Evolutionary conservation across 139 green algal species (phyloP), one percentile per base, ranked within the genome.

Genomic region (Astrephomene gubernaculifera): DNA sequence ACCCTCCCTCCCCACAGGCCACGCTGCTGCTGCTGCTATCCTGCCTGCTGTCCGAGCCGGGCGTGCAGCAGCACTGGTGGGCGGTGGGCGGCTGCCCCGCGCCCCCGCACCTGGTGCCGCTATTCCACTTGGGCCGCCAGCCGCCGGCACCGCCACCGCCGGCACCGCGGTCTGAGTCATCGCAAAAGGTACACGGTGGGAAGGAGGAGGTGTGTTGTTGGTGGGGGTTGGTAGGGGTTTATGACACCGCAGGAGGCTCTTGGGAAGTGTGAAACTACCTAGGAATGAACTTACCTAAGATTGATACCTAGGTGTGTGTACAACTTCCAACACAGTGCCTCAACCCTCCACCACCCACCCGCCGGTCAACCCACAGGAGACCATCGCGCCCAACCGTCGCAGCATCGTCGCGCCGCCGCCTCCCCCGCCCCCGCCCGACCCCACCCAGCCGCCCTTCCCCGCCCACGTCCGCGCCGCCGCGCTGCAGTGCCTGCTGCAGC

Each of bases 401-500:
- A 1, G 54, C 74, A 29, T 24, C 74, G 25, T 25, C 74, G n/a
- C n/a, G 24, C 36, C 75, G 27, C 54, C 36, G 54, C 57, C 79
- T 4, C 53, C 80, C 10, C 70, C 73, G 7, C 71, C 52, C 25
- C 71, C 71, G 38, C 69, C 73, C 12, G 67, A 76, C 54, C 64
- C 36, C 65, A 60, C 61, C 25, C 2, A 36, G 31, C 86, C 86
- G 17, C 86, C 86, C 9, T 90, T 90, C 52, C 43, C 79, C 19
- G 57, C 45, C 7, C 38, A 52, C 1, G 86, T 90, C 1, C 86
- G 86, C 63, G 53, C 79, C 38, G 86, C 86, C 5, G 79, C 79
- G 14, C 38, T 83, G 38, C 17, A 71, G 12, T 87, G 69, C 44
- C 29, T 90, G 33, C 44, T 76, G 27, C 79, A 90, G 86, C 86